These are phyloP conservation scores for Nymphaea colorata DNA, from an alignment of 164 flowering plant species.

Conservation along the genomic window DNA sequence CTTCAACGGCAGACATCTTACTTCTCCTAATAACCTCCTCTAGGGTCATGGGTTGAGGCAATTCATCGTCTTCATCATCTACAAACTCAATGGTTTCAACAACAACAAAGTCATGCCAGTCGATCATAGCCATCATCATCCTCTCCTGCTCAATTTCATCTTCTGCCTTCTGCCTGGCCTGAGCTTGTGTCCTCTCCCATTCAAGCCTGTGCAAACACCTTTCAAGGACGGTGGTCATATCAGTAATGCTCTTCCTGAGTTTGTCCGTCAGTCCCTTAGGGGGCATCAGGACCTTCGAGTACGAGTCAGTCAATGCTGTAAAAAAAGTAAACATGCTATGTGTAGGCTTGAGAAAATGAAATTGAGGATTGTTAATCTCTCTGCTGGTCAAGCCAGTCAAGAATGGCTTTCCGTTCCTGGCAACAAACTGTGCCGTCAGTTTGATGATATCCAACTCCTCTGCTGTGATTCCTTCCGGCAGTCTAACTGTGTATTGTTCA, in stretches of 20 bases:
- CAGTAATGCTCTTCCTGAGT: constrained; percentile 55
- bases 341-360: constrained; percentile 91
- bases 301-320: constrained; percentile 89
- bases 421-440: constrained; percentile 97
- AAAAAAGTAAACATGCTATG: constrained; percentile 97
- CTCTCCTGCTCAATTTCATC: constrained; percentile 97
- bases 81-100: constrained; percentile 91
- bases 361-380: constrained; percentile 82
- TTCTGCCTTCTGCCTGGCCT: constrained; percentile 94
- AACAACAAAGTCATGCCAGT: constrained; percentile 99
- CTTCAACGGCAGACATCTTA: constrained; percentile 49
- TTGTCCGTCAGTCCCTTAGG: constrained; percentile 71
- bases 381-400: constrained; percentile 82
- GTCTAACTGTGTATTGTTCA: constrained; percentile 85
- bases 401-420: constrained; percentile 89
- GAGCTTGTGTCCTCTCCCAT: constrained; percentile 97
- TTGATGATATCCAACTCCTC: constrained; percentile 94
- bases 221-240: constrained; percentile 86
- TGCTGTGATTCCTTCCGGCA: constrained; percentile 96
- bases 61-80: constrained; percentile 95
- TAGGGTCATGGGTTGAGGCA: constrained; percentile 93
- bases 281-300: constrained; percentile 92
- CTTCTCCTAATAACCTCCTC: constrained; percentile 97
- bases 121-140: constrained; percentile 95
- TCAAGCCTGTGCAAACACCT: constrained; percentile 85